Evolutionary conservation across 805 yeast species (phyloP), one percentile per base, ranked within the genome.

Genomic region (Pichia cephalocereana): DNA sequence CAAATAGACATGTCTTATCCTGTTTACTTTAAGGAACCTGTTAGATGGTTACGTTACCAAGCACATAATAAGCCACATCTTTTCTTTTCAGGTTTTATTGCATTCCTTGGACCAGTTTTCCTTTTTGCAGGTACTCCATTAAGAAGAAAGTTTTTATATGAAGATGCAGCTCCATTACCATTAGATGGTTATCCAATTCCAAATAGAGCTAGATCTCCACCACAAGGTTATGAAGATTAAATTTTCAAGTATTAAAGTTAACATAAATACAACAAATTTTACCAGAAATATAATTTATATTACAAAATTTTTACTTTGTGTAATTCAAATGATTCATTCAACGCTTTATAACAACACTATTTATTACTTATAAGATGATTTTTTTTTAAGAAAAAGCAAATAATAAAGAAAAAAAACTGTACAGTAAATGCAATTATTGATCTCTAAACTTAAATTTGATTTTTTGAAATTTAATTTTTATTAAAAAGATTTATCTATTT

Each of bases 11-110:
- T 59, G 63, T 57, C 60, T 15, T 62, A 75, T 61, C 86, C 86
- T 44, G 64, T 75, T 43, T 80, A 79, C 61, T 80, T 64, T 67
- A 76, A 76, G 58, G 76, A 79, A 58, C 86, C 86, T 48, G 58
- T 79, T 34, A 79, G 81, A 62, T 81, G 86, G 86, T 65, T 74
- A 55, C 82, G 90, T 63, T 84, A 79, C 68, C 82, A 80, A 57
- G 85, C 90, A 26, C 83, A 84, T 68, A 77, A 77, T 55, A 79
- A 80, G 62, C 95, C 95, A 40, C 87, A 84, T 66, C 70, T 83
- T 54, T 81, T 84, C 62, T 80, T 74, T 60, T 71, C 88, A 30
- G 74, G 79, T 19, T 71, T 72, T 37, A 71, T 85, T 58, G 95
- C 89, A 8, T 61, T 78, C 40, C 62, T 82, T 44, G 88, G 86